Evolutionary conservation across 2,329 filamentous ascomycete genomes (phyloP).

Genomic region (Pseudogymnoascus sp.): DNA sequence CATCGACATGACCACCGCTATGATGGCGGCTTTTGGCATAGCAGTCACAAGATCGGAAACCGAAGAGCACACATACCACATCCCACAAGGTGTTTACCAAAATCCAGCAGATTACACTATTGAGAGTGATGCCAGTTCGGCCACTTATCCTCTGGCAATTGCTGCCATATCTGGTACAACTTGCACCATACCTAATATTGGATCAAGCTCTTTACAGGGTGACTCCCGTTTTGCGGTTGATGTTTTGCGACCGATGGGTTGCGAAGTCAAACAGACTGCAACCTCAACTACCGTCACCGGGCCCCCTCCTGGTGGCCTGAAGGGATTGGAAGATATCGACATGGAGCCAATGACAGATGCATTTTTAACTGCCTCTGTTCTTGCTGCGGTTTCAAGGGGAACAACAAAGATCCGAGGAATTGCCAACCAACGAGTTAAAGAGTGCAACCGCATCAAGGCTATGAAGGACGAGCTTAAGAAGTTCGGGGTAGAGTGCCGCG

Average conservation of each 20-base stretch:
- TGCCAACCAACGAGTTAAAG: constrained; percentile 95
- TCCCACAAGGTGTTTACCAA: constrained; percentile 73
- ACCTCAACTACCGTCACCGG: constrained; percentile 89
- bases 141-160: constrained; percentile 88
- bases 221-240: constrained; percentile 92
- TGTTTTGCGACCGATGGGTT: constrained; percentile 88
- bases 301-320: constrained; percentile 64
- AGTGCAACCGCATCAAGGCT: constrained; percentile 91
- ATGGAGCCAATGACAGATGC: constrained; percentile 99
- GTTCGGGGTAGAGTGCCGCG: constrained; percentile 77
- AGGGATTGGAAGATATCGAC: constrained; percentile 73
- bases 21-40: constrained; percentile 93
- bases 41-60: constrained; percentile 65
- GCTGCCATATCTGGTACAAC: constrained; percentile 93
- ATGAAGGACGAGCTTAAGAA: constrained; percentile 95
- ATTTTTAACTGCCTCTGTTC: constrained; percentile 87
- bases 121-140: constrained; percentile 95
- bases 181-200: constrained; percentile 94
- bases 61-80: constrained; percentile 87
- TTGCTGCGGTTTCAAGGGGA: constrained; percentile 80
- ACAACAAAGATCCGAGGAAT: constrained; percentile 86
- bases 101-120: constrained; percentile 83
- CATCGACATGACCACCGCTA: constrained; percentile 97
- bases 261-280: constrained; percentile 73
- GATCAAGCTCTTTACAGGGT: constrained; percentile 82